These are phyloP conservation scores for Gossypium lobatum DNA, from an alignment of 441 rosid species.

Conservation along the genomic window DNA sequence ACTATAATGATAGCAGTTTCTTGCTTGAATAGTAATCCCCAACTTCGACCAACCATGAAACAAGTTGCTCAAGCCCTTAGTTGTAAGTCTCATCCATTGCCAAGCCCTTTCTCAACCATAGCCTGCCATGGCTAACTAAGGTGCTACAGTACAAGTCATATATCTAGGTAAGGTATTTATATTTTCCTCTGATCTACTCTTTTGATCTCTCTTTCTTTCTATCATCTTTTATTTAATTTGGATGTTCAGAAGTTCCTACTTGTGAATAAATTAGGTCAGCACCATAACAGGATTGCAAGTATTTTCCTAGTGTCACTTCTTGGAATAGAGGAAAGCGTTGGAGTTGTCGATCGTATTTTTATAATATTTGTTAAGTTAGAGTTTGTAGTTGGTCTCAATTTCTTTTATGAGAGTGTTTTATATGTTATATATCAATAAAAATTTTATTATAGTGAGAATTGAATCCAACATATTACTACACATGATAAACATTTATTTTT, in stretches of 20 bases:
- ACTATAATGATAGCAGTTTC: slow-evolving; percentile 25
- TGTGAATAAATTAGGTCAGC: no score
- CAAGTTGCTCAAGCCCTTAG: neutral
- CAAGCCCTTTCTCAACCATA: neutral
- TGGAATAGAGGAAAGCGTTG: no score
- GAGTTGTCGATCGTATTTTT: no score
- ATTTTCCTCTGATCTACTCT: neutral
- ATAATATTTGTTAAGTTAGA: no score
- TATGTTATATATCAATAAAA: neutral
- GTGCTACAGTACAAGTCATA: neutral
- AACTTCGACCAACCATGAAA: neutral
- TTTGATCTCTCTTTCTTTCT: neutral
- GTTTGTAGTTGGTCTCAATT: no score
- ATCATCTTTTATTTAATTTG: neutral
- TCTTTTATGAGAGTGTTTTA: no score
- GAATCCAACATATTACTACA: no score
- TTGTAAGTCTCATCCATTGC: neutral
- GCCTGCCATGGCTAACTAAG: neutral
- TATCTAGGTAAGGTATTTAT: neutral
- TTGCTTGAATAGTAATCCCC: slow-evolving; percentile 25
- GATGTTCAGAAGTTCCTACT: no score
- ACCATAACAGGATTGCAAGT: no score
- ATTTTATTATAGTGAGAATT: slow-evolving; percentile 23
- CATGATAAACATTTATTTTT: no score
- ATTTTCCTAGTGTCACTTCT: no score